Base-by-base conservation (phyloP, 192 early-diverging fungal species). In the Coemansia sp. region DNA sequence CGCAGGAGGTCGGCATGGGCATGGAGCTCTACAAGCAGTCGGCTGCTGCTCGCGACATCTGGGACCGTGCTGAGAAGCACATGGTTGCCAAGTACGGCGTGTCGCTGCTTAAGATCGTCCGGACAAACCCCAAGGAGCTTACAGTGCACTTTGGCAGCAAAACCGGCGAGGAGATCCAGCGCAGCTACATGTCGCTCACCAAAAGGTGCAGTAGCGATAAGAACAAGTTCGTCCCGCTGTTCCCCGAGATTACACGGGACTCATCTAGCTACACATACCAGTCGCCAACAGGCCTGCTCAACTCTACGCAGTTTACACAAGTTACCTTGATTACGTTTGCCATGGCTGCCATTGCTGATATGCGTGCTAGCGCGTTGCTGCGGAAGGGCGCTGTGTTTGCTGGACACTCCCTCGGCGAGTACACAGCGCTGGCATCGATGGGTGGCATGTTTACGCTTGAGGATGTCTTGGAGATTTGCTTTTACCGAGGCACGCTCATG, bases 401-500 rank as follows among this genome's bases (percentile, higher is more conserved):
- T 53, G 95, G 95, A 57, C 95, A 97, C 82, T 92, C 92, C 53
- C 86, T 98, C 39, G 95, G 95, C 73, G 95, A 98, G 66, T 94
- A 93, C 63, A 88, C 92, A 55, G 93, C 90, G 35, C 76, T 98
- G 42, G 87, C 91, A 3, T 77, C 94, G 9, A 84, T 96, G 39
- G 89, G 89, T 62, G 39, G 51, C 2, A 85, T 95, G 0, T 79
- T 98, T 8, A 82, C 88, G 2, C 83, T 95, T 42, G 91, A 95
- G 63, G 83, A 89, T 20, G 63, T 94, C 3, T 87, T 95, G 46
- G 95, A 95, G 62, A 87, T 97, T 40, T 90, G 90, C 13, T 95
- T 97, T 74, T 97, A 92, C 85, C 90, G 95, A 68, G 95, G 95
- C 67, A 90, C 95, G 90, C 91, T 94, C 18, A 97, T 97, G 95